Evolutionary conservation across 2,329 filamentous ascomycete genomes (phyloP).

Genomic region (Cercospora zeina): DNA sequence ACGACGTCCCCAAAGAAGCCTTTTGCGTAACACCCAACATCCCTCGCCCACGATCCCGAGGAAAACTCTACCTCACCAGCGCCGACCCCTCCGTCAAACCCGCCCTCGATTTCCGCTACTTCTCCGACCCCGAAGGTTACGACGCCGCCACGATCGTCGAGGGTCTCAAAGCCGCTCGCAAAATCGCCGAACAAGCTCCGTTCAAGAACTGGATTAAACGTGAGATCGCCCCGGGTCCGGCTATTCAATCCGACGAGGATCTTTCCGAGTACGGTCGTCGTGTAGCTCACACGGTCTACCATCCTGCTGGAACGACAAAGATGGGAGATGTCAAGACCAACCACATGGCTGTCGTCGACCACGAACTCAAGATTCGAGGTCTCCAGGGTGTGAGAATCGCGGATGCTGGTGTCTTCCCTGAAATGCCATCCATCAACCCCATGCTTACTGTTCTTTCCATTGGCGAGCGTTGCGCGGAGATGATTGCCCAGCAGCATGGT

Average conservation of each 20-base stretch:
- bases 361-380: slow-evolving; percentile 69
- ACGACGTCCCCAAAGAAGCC: slow-evolving; percentile 68
- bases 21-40: slow-evolving; percentile 96
- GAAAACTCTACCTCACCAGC: slow-evolving; percentile 74
- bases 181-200: slow-evolving; percentile 71
- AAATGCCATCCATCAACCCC: slow-evolving; percentile 82
- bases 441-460: slow-evolving; percentile 86
- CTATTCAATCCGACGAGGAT: slow-evolving; percentile 73
- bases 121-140: slow-evolving; percentile 82
- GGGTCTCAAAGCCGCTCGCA: slow-evolving; percentile 74
- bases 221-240: slow-evolving; percentile 75
- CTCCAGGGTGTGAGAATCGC: slow-evolving; percentile 75
- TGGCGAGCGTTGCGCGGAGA: slow-evolving; percentile 79
- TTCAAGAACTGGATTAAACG: slow-evolving; percentile 82
- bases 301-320: slow-evolving; percentile 84
- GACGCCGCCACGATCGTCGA: slow-evolving; percentile 78
- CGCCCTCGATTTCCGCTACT: slow-evolving; percentile 84
- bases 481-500: slow-evolving; percentile 73
- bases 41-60: slow-evolving; percentile 75
- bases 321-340: slow-evolving; percentile 76
- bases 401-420: slow-evolving; percentile 84
- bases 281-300: slow-evolving; percentile 85
- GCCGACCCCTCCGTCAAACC: slow-evolving; percentile 75
- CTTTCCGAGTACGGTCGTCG: slow-evolving; percentile 78
- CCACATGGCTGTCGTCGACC: slow-evolving; percentile 75